Base-by-base conservation (phyloP, 2,329 filamentous ascomycete species). In the Cryphonectria naterciae region DNA sequence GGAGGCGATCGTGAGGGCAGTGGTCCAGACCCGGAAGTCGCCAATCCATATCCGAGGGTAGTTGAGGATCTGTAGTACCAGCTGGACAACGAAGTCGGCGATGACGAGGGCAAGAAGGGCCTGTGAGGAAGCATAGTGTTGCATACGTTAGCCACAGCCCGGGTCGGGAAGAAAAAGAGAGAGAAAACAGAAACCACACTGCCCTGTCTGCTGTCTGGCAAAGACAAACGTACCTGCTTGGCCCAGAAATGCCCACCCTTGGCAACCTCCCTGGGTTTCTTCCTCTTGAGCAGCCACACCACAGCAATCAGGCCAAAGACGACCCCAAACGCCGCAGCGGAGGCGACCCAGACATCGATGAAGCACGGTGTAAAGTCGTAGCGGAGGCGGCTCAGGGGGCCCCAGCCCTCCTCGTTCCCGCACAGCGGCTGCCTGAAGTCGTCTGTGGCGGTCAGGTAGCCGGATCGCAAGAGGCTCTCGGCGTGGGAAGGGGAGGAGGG, bases 291-390 rank as follows among this genome's bases (percentile, higher is more conserved):
- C 67, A 98, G 85, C 84, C 93, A 93, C 89, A 91, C 95, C 58
- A 97, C 83, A 41, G 95, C 94, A 62, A 90, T 86, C 10, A 90
- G 86, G 70, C 96, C 96, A 74, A 91, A 87, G 35, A 98, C 69
- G 35, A 98, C 85, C 22, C 95, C 95, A 83, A 92, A 97, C 19
- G 86, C 86, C 11, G 93, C 93, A 39, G 97, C 93, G 1, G 87
- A 83, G 46, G 92, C 89, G 71, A 98, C 89, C 89, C 93, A 95
- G 32, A 97, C 89, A 80, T 99, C 97, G 77, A 98, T 90, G 79
- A 99, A 99, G 84, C 96, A 99, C 56, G 96, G 95, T 22, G 96
- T 98, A 77, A 99, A 94, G 83, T 99, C 96, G 81, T 94, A 98
- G 80, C 95, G 88, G 75, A 90, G 86, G 49, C 91, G 90, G 81